Base-by-base conservation (phyloP, 441 rosid genomes). In the Jatropha podagrica region DNA sequence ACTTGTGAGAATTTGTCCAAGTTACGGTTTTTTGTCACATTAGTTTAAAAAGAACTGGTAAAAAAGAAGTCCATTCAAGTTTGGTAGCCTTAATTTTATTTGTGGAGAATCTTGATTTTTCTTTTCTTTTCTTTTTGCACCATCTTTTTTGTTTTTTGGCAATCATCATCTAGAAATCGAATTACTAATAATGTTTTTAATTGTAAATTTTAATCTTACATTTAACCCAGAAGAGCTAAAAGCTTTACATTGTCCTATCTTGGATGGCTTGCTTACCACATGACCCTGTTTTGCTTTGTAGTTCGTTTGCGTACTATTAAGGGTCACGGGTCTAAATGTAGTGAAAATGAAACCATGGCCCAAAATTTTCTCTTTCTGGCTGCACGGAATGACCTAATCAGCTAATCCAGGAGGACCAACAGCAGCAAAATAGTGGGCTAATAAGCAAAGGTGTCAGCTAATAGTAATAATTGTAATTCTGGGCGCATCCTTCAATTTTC, bases 281-380 rank as follows among this genome's bases (percentile, higher is more conserved):
- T 9, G 27, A 26, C 20, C 14, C 13, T 23, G 6, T 37, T 42
- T 20, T 42, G 56, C 13, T 7, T 23, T 41, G 12, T 59, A 15
- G 56, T 44, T 55, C 26, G 0, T 18, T 18, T 15, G 58, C 11
- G 75, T 26, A 66, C 59, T 8, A 3, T 26, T 17, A 10, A 46
- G 46, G 32, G 10, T 75, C 77, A 75, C 77, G 77, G 67, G 67
- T 58, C 23, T 23, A 32, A 15, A 13, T 3, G 37, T 52, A 14
- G 48, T 70, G 64, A 55, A 26, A 54, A 20, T n/a, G 51, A 42
- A 65, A 41, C n/a, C 9, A 3, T 27, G 46, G 46, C 66, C 65
- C 77, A 66, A 54, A 54, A 15, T 5, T 1, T 3, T 48, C 32
- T 26, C 7, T 1, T 5, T 18, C 61, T 41, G 62, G 69, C n/a